Evolutionary conservation across 352 stramenopile species (phyloP).

Genomic region (Pythium angustatum): DNA sequence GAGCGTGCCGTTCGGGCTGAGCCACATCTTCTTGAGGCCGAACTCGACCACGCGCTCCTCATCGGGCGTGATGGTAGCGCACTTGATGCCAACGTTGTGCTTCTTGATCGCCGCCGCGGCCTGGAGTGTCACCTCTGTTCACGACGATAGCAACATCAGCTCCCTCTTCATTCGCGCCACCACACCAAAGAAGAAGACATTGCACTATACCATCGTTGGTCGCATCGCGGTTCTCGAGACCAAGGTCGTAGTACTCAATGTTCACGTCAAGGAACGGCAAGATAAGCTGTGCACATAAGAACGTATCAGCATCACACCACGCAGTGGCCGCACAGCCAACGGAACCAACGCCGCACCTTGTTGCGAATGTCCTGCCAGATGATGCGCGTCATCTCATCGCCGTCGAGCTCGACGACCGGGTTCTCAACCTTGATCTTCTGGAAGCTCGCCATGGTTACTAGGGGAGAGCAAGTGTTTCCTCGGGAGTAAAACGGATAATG

Average conservation of each 20-base stretch:
- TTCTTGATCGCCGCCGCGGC: constrained; percentile 77
- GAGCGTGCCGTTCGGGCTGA: constrained; percentile 83
- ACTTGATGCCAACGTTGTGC: constrained; percentile 88
- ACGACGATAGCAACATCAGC: no score
- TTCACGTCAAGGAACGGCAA: constrained; percentile 81
- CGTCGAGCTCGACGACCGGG: constrained; percentile 83
- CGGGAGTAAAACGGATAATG: no score
- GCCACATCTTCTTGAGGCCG: constrained; percentile 85
- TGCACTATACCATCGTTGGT: no score
- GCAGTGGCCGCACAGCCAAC: no score
- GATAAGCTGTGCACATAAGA: no score
- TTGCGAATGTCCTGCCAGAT: constrained; percentile 68
- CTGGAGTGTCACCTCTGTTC: constrained; percentile 79
- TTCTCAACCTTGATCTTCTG: constrained; percentile 84
- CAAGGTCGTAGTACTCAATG: constrained; percentile 87
- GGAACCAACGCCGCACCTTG: no score
- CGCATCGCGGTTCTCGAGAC: constrained; percentile 73
- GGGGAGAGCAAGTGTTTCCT: no score
- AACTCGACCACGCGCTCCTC: constrained; percentile 84
- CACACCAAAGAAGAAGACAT: no score
- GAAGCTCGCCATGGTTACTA: no score
- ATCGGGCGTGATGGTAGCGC: constrained; percentile 88
- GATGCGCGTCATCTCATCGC: constrained; percentile 87
- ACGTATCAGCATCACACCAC: no score
- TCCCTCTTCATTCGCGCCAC: no score